Evolutionary conservation across 1,284 basidiomycete species (phyloP).

Genomic region (Malassezia yamatoensis): DNA sequence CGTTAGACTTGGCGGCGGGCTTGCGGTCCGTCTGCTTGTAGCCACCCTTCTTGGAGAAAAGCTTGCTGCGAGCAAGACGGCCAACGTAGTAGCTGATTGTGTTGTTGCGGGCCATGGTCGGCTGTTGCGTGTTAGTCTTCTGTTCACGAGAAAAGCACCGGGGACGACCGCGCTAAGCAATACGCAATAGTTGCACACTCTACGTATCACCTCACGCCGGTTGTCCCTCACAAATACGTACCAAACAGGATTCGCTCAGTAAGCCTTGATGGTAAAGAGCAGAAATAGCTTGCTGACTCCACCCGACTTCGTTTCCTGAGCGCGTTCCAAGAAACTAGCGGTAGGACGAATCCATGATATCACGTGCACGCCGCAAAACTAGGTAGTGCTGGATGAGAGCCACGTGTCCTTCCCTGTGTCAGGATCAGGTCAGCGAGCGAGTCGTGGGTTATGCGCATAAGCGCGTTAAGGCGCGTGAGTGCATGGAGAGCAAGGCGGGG

Average conservation of each 20-base stretch:
- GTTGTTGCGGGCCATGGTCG: slow-evolving; percentile 79
- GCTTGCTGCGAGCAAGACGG: slow-evolving; percentile 54
- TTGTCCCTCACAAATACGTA: slow-evolving; percentile 8
- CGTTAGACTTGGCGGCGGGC: slow-evolving; percentile 56
- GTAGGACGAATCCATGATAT: neutral
- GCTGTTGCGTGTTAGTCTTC: slow-evolving; percentile 12
- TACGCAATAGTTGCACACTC: neutral
- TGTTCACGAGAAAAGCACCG: neutral
- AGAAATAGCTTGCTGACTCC: slow-evolving; percentile 10
- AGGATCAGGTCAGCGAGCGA: neutral
- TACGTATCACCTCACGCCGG: neutral
- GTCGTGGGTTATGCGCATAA: neutral
- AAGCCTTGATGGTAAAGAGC: slow-evolving; percentile 20
- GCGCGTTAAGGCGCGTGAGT: neutral
- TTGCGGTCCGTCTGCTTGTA: slow-evolving; percentile 64
- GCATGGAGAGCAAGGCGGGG: neutral
- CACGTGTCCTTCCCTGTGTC: slow-evolving; percentile 4
- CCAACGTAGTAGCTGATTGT: slow-evolving; percentile 73
- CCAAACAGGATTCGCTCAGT: slow-evolving; percentile 13
- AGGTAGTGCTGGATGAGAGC: slow-evolving; percentile 2
- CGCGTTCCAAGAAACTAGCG: slow-evolving; percentile 15
- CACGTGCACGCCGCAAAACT: slow-evolving; percentile 17
- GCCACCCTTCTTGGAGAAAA: slow-evolving; percentile 68
- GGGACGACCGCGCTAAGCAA: neutral
- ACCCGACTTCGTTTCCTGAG: slow-evolving; percentile 9